These are phyloP conservation scores for Aurifilum marmelostoma DNA, from an alignment of 2,329 filamentous ascomycete species.

Conservation along the genomic window DNA sequence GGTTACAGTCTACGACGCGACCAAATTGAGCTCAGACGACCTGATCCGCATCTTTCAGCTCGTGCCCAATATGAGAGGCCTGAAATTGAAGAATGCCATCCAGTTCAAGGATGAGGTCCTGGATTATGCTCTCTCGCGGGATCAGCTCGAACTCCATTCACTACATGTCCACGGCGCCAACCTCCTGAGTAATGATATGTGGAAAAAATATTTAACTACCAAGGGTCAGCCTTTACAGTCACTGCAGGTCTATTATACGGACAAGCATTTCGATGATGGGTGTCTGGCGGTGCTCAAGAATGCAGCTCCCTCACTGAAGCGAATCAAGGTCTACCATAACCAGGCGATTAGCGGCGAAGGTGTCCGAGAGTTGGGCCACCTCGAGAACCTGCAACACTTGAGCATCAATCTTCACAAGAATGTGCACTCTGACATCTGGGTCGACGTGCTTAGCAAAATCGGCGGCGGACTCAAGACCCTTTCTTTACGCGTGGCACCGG, in stretches of 20 bases:
- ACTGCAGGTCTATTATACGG: slow-evolving; percentile 81
- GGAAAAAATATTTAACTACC: slow-evolving; percentile 69
- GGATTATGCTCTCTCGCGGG: slow-evolving; percentile 76
- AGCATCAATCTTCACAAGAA: slow-evolving; percentile 68
- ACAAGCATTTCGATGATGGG: slow-evolving; percentile 78
- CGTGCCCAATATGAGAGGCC: slow-evolving; percentile 67
- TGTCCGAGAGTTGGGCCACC: slow-evolving; percentile 63
- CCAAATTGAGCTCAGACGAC: slow-evolving; percentile 73
- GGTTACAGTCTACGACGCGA: slow-evolving; percentile 61
- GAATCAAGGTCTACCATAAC: slow-evolving; percentile 82
- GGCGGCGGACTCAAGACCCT: slow-evolving; percentile 74
- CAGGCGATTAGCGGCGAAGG: slow-evolving; percentile 70
- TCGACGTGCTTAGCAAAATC: slow-evolving; percentile 62
- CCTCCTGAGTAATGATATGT: slow-evolving; percentile 75
- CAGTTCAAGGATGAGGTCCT: slow-evolving; percentile 88
- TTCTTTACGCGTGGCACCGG: slow-evolving; percentile 70
- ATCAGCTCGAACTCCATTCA: slow-evolving; percentile 68
- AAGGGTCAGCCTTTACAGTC: slow-evolving; percentile 68
- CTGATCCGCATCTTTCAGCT: slow-evolving; percentile 80
- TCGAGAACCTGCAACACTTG: slow-evolving; percentile 72
- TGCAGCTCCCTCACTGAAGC: slow-evolving; percentile 68
- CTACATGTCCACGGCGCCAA: slow-evolving; percentile 85
- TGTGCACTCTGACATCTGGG: slow-evolving; percentile 60
- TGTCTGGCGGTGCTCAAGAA: slow-evolving; percentile 64
- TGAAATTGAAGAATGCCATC: slow-evolving; percentile 83